Percentiles rank a stretch among this genome's conserved stretches.
Evolutionary conservation across 2,329 filamentous ascomycete genomes (phyloP).

Genomic region (Curvularia sp.): DNA sequence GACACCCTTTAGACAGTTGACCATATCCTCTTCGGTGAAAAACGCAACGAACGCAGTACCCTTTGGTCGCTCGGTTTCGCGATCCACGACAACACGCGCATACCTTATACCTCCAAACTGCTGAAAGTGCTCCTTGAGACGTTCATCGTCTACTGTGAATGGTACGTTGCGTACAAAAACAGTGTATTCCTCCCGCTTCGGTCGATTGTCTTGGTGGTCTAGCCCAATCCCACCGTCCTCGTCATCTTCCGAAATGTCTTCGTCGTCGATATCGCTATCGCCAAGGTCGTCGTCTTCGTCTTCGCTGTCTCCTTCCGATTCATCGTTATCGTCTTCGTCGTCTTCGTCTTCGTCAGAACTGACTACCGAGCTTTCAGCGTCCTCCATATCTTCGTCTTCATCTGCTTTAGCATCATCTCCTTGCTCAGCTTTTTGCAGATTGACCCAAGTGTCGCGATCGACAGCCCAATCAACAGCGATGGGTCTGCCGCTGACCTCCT

Average conservation of each 20-base stretch:
- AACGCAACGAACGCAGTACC: conserved; percentile 98
- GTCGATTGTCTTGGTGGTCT: conserved; percentile 37
- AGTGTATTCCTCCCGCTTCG: conserved; percentile 72
- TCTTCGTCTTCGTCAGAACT: conserved; percentile 51
- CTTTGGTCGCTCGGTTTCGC: conserved; percentile 81
- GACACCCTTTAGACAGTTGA: conserved; percentile 75
- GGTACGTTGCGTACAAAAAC: conserved; percentile 94
- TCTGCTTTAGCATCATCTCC: conserved; percentile 51
- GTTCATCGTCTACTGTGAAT: conserved; percentile 83
- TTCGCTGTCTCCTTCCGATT: conserved; percentile 34
- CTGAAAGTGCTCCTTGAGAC: conserved; percentile 84
- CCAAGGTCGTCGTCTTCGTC: conserved; percentile 48
- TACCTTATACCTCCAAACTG: conserved; percentile 89
- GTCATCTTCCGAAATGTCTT: conserved; percentile 46
- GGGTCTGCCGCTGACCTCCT: conserved; percentile 83
- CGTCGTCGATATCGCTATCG: conserved; percentile 52
- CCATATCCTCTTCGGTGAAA: conserved; percentile 76
- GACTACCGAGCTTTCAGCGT: conserved; percentile 49
- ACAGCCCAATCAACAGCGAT: conserved; percentile 97
- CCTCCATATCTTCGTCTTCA: conserved; percentile 49
- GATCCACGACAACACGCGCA: conserved; percentile 89
- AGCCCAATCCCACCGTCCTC: conserved; percentile 51
- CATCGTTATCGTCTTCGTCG: conserved; percentile 47
- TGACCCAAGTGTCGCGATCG: conserved; percentile 85
- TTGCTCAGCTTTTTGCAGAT: conserved; percentile 56